Conservation (phyloP, 2,329 filamentous ascomycete genomes). For the Paecilomyces variotii region DNA sequence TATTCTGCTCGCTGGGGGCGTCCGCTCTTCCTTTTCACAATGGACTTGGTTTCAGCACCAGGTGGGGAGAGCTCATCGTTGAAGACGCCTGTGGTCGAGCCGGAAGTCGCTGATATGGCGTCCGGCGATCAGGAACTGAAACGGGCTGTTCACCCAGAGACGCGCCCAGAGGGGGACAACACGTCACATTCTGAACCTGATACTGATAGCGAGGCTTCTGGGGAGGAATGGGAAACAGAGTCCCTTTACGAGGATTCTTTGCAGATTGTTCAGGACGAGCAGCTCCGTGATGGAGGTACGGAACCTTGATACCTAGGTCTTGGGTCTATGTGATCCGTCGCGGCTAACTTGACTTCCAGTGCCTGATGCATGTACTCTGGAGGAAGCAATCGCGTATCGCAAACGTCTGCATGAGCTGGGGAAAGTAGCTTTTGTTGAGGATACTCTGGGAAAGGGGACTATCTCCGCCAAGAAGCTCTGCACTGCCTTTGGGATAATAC, state of each 20-base stretch:
- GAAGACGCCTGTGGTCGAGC: conserved; percentile 28
- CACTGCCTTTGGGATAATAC: conserved; percentile 73
- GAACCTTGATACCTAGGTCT: neutral
- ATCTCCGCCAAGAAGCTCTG: conserved; percentile 76
- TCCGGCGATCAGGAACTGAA: conserved; percentile 11
- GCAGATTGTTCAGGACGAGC: conserved; percentile 49
- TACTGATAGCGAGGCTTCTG: conserved; percentile 27
- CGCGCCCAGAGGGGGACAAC: conserved; percentile 20
- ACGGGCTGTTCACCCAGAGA: conserved; percentile 13
- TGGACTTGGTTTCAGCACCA: conserved; percentile 31
- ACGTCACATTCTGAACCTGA: conserved; percentile 27
- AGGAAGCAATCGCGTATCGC: conserved; percentile 62
- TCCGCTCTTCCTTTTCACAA: conserved; percentile 23
- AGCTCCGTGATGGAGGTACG: conserved; percentile 23
- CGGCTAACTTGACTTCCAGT: conserved; percentile 15
- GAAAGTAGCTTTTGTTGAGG: conserved; percentile 66
- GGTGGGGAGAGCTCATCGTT: conserved; percentile 23
- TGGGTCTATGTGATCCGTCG: neutral
- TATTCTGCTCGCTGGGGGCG: conserved; percentile 25
- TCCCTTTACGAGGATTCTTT: conserved; percentile 57
- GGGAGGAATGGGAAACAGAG: conserved; percentile 52
- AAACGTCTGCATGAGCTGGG: conserved; percentile 67
- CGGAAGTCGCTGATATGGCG: conserved; percentile 25
- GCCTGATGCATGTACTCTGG: conserved; percentile 54
- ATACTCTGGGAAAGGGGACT: conserved; percentile 59